Evolutionary conservation across 441 rosid genomes (phyloP).

Genomic region (Omphalea diandra): DNA sequence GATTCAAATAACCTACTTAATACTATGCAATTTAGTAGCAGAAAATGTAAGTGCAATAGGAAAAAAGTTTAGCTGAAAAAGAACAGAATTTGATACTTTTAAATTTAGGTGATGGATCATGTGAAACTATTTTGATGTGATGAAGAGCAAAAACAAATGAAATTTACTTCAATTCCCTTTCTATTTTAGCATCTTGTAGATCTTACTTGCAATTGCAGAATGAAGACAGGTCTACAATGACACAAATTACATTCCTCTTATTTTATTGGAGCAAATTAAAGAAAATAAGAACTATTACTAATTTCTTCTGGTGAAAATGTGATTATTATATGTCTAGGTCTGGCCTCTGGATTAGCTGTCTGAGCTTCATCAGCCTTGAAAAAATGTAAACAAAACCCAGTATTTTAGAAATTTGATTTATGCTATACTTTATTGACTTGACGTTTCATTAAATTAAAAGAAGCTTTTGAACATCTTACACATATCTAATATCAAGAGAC

Average conservation of each 20-base stretch:
- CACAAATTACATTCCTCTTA: neutral
- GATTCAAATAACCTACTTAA: no score
- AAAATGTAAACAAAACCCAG: no score
- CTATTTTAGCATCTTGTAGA: neutral
- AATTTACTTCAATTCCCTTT: neutral
- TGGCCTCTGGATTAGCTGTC: no score
- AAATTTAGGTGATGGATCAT: neutral
- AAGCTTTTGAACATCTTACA: no score
- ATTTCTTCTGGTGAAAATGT: neutral
- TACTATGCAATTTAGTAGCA: no score
- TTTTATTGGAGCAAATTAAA: neutral
- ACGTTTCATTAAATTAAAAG: no score
- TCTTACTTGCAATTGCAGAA: no score
- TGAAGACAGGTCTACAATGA: neutral
- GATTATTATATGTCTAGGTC: neutral
- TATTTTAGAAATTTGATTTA: no score
- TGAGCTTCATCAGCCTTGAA: no score
- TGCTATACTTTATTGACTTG: no score
- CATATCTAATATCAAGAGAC: no score
- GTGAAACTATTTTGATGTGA: neutral
- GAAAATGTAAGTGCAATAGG: no score
- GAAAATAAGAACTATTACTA: neutral
- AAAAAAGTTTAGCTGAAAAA: neutral
- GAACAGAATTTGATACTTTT: neutral
- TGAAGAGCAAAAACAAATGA: neutral